A percentile compares a stretch with the other conserved stretches of the same genome.
Conservation (phyloP, 352 stramenopile species). For the Elongisporangium prolatum region DNA sequence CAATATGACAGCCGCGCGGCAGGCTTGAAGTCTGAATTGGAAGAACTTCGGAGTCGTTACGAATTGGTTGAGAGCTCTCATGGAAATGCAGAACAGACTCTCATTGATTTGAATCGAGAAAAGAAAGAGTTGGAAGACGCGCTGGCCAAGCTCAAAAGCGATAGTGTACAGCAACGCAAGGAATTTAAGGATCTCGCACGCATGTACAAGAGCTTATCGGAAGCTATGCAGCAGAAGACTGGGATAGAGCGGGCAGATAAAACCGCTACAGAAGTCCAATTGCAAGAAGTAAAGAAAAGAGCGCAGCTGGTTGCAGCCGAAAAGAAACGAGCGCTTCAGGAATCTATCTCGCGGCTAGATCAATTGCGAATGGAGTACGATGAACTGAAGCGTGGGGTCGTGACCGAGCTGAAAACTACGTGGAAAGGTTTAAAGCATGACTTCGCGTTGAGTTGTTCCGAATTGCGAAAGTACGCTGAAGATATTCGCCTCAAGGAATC, state of each 20-base stretch:
- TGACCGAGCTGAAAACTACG: slow-evolving; percentile 25
- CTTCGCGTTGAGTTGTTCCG: slow-evolving; percentile 9
- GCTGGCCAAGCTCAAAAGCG: slow-evolving; percentile 24
- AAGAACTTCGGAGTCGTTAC: neutral
- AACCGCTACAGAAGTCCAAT: slow-evolving; percentile 15
- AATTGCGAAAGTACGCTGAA: slow-evolving; percentile 22
- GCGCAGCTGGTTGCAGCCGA: slow-evolving; percentile 14
- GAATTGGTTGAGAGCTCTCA: slow-evolving; percentile 1
- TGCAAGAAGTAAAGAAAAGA: slow-evolving; percentile 24
- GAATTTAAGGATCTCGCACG: slow-evolving; percentile 57
- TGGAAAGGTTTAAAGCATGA: slow-evolving; percentile 30
- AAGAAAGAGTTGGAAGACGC: slow-evolving; percentile 22
- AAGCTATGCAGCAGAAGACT: slow-evolving; percentile 37
- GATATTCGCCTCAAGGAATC: slow-evolving; percentile 15
- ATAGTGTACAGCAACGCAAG: slow-evolving; percentile 41
- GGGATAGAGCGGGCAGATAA: slow-evolving; percentile 19
- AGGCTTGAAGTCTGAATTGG: neutral
- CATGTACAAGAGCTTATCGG: slow-evolving; percentile 62
- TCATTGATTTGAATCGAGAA: slow-evolving; percentile 13
- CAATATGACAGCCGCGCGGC: slow-evolving; percentile 15
- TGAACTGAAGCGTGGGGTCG: slow-evolving; percentile 24
- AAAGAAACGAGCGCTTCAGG: slow-evolving; percentile 18
- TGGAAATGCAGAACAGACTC: slow-evolving; percentile 1
- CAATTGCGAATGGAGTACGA: slow-evolving; percentile 23
- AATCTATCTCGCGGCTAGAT: slow-evolving; percentile 24